Base-by-base conservation (phyloP, 2,329 filamentous ascomycete species). In the Epichloe scottii region DNA sequence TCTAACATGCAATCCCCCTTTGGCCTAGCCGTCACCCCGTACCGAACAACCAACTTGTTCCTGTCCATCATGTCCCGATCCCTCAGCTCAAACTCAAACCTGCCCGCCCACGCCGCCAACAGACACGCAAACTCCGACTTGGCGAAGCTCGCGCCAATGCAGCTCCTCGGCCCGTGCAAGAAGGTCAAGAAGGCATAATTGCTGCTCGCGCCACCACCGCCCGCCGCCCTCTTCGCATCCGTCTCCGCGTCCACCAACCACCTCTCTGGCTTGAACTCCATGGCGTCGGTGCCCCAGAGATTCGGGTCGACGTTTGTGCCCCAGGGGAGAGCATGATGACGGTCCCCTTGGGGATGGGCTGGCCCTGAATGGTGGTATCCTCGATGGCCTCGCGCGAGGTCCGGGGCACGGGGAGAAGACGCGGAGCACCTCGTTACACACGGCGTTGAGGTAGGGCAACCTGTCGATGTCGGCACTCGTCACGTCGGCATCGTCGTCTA, bases 151-250 rank as follows among this genome's bases (percentile, higher is more conserved):
- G 83, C 78, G 0, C 89, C 90, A 58, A 95, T 95, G 63, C 90
- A 95, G 61, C 84, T 86, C 49, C 89, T 73, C 2, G 89, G 89
- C 0, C 90, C 90, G 63, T 95, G 88, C 53, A 95, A 66, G 68
- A 95, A 95, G 0, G 87, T 91, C 67, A 91, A 63, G 59, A 85
- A 83, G 1, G 83, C 78, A 63, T 85, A 95, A 66, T 91, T 93
- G 57, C 77, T 87, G 15, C 75, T 72, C 1, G 87, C 84, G 8
- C 86, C 86, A 6, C 88, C 88, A 30, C 26, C 26, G 41, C 78
- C 80, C 51, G 82, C 82, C 4, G 72, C 71, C 14, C 53, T 58
- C 60, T 66, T 68, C 48, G 49, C 42, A 39, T 50, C 51, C 17
- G 21, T 43, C 35, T 10, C 21, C 15, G n/a, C 39, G 15, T 34